Conservation (phyloP, 176 grass and related monocot species). For the Tuctoria greenei region DNA sequence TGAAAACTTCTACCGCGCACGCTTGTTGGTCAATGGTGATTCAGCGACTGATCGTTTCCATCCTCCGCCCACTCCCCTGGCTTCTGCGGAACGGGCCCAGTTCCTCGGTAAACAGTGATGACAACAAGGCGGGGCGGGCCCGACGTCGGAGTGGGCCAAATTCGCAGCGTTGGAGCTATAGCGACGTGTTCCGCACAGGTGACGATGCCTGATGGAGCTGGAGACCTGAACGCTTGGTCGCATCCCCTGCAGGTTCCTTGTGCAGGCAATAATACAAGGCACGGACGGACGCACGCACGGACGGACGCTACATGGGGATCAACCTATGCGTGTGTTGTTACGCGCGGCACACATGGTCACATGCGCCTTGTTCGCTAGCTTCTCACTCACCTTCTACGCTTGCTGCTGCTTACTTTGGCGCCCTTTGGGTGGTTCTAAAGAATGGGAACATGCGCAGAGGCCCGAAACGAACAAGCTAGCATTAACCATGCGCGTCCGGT, state of each 20-base stretch:
- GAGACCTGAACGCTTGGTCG: conserved; percentile 17
- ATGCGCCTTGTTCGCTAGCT: conserved; percentile 42
- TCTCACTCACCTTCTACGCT: background rate
- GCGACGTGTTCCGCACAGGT: conserved; percentile 8
- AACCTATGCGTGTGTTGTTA: too few relatives aligned
- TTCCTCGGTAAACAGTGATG: background rate
- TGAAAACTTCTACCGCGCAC: background rate
- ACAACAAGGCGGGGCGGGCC: background rate
- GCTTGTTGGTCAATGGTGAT: background rate
- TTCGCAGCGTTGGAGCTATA: background rate
- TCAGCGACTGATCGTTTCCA: too few relatives aligned
- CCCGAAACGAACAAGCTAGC: background rate
- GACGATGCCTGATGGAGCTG: background rate
- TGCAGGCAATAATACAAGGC: background rate
- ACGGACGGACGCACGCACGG: background rate
- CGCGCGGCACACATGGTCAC: conserved; percentile 19
- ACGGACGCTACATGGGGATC: background rate
- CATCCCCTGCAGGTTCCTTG: conserved; percentile 17
- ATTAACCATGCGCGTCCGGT: background rate
- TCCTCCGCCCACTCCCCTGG: background rate
- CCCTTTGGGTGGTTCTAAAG: background rate
- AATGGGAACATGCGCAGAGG: background rate
- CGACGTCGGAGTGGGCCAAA: background rate
- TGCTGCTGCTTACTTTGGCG: background rate
- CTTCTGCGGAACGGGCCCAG: background rate